phyloP scores from a whole-genome alignment of 1,139 yeast genomes.

The Suhomyces bribrorum region DNA sequence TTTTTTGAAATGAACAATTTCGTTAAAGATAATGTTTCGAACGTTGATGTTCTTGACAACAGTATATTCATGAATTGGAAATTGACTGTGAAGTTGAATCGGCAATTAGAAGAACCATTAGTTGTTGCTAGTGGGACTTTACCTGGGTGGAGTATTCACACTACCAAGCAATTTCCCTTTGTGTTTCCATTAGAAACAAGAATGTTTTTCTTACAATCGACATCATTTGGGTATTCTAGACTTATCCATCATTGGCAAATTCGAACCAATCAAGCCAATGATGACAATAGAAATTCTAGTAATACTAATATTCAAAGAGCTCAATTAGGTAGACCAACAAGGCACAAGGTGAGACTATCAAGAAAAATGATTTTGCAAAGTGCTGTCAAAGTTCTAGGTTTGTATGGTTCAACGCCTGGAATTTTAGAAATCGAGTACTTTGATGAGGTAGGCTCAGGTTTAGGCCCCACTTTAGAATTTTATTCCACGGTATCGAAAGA shows the following conservation, averaged over 20 bases:
- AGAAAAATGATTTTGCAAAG: conserved; percentile 72
- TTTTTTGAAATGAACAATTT: conserved; percentile 51
- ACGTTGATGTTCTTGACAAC: conserved; percentile 31
- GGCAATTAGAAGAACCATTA: conserved; percentile 88
- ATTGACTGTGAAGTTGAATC: conserved; percentile 78
- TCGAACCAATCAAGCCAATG: conserved; percentile 47
- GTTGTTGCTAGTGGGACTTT: conserved; percentile 84
- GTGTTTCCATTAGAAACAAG: conserved; percentile 84
- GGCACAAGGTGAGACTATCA: conserved; percentile 80
- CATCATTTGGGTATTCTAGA: conserved; percentile 90
- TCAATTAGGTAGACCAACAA: conserved; percentile 72
- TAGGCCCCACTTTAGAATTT: conserved; percentile 95
- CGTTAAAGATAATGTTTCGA: conserved; percentile 23
- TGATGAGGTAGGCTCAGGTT: conserved; percentile 94
- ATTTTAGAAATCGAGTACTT: conserved; percentile 84
- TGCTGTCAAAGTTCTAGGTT: conserved; percentile 75
- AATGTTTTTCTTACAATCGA: conserved; percentile 74
- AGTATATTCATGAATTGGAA: conserved; percentile 73
- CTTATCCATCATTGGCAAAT: conserved; percentile 77
- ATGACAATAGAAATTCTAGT: conserved; percentile 19
- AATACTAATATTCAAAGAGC: conserved; percentile 25
- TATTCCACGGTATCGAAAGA: conserved; percentile 80
- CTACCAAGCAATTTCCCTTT: conserved; percentile 76
- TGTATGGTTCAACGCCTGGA: conserved; percentile 79
- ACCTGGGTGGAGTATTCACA: conserved; percentile 81